A percentile compares a stretch with the other conserved stretches of the same genome.
Evolutionary conservation across 805 yeast species (phyloP).

Genomic region (Saccharomycopsis schoenii): DNA sequence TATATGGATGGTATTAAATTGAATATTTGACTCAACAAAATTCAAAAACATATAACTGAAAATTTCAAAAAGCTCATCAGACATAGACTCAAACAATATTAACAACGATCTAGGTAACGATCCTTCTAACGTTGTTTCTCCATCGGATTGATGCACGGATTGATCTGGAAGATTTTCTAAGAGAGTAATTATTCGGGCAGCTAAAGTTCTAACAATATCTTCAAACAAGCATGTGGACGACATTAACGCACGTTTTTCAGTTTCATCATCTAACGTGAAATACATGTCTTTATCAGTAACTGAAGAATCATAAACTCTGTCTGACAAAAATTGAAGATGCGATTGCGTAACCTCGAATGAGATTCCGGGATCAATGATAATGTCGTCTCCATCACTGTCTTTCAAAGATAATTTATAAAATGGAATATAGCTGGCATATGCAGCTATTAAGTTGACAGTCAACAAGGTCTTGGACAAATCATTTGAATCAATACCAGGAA

Average conservation of each 20-base stretch:
- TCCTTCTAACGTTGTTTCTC: slow-evolving; percentile 28
- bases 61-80: slow-evolving; percentile 42
- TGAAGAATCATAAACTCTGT: slow-evolving; percentile 28
- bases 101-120: slow-evolving; percentile 36
- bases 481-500: slow-evolving; percentile 83
- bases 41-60: slow-evolving; percentile 35
- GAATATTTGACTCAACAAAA: slow-evolving; percentile 49
- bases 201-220: slow-evolving; percentile 44
- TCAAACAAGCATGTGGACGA: slow-evolving; percentile 70
- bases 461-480: slow-evolving; percentile 67
- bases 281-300: slow-evolving; percentile 19
- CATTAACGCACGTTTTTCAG: slow-evolving; percentile 46
- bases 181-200: slow-evolving; percentile 49
- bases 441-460: slow-evolving; percentile 58
- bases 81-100: slow-evolving; percentile 46
- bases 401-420: slow-evolving; percentile 44
- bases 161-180: slow-evolving; percentile 63
- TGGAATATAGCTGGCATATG: slow-evolving; percentile 65
- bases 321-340: slow-evolving; percentile 49
- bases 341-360: slow-evolving; percentile 50
- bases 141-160: slow-evolving; percentile 41
- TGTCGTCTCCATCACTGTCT: slow-evolving; percentile 25
- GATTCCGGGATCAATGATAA: slow-evolving; percentile 22
- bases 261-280: slow-evolving; percentile 31
- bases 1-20: slow-evolving; percentile 50